Evolutionary conservation across 768 basidiomycete species (phyloP).

Genomic region (Mycena venus): DNA sequence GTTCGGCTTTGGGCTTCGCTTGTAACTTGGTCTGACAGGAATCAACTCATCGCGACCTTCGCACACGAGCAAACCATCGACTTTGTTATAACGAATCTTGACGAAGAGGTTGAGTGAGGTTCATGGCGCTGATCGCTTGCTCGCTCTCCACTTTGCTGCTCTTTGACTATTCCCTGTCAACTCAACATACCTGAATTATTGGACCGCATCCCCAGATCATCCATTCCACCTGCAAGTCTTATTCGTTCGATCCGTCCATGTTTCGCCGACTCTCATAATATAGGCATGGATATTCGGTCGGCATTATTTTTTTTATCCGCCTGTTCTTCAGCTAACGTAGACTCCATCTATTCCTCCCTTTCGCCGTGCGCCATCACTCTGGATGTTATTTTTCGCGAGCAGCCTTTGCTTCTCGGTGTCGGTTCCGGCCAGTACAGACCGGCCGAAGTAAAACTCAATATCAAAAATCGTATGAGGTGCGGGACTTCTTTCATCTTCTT

Average conservation of each 20-base stretch:
- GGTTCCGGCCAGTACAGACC: slow-evolving; percentile 22
- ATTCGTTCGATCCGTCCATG: background rate
- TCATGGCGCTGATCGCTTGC: background rate
- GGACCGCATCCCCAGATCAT: slow-evolving; percentile 8
- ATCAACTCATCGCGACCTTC: slow-evolving; percentile 28
- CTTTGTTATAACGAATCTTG: slow-evolving; percentile 28
- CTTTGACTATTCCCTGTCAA: background rate
- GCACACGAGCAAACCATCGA: slow-evolving; percentile 7
- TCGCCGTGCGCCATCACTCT: background rate
- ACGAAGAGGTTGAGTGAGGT: slow-evolving; percentile 21
- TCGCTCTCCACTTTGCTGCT: background rate
- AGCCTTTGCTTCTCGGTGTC: slow-evolving; percentile 29
- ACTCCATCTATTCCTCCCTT: background rate
- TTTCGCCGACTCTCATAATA: background rate
- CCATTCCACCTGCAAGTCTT: slow-evolving; percentile 23
- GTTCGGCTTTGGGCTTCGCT: background rate
- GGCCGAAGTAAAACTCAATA: background rate
- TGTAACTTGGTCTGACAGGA: slow-evolving; percentile 2
- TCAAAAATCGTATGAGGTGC: slow-evolving; percentile 16
- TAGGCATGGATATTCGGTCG: slow-evolving; percentile 25
- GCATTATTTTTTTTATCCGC: background rate
- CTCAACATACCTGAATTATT: background rate
- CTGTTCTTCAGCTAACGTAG: background rate
- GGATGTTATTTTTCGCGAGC: background rate
- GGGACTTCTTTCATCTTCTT: background rate